A percentile compares a stretch with the other conserved stretches of the same genome.
Evolutionary conservation across 495 filamentous ascomycete species (phyloP).

Genomic region (Penicillium longicatenatum): DNA sequence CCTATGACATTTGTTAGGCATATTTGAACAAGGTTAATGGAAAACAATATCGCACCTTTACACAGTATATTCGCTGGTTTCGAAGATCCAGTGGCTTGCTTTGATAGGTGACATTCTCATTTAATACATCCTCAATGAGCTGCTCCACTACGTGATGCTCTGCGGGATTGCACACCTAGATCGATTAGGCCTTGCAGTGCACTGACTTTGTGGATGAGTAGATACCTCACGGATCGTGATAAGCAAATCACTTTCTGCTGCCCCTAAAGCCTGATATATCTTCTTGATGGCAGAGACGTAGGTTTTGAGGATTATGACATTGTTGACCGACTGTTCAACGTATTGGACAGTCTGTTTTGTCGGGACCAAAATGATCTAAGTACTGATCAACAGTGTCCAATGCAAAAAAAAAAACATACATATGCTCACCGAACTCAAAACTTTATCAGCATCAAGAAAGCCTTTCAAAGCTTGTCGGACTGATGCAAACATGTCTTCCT

Average conservation of each 20-base stretch:
- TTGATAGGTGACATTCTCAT: constrained; percentile 77
- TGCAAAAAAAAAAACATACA: neutral
- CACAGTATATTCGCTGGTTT: constrained; percentile 90
- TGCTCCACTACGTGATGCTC: constrained; percentile 59
- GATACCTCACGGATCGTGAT: constrained; percentile 63
- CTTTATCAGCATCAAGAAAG: constrained; percentile 58
- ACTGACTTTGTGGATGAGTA: neutral
- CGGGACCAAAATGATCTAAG: constrained; percentile 67
- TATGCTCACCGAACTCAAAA: constrained; percentile 33
- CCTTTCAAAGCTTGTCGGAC: constrained; percentile 73
- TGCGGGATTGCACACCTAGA: constrained; percentile 62
- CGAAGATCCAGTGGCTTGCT: constrained; percentile 81
- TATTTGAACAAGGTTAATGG: neutral
- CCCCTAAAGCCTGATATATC: constrained; percentile 66
- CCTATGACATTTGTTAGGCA: constrained; percentile 43
- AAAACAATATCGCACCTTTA: constrained; percentile 59
- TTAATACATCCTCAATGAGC: constrained; percentile 71
- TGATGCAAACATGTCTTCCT: constrained; percentile 85
- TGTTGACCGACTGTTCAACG: constrained; percentile 79
- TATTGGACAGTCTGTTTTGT: constrained; percentile 64
- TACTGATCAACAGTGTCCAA: constrained; percentile 23
- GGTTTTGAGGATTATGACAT: constrained; percentile 83
- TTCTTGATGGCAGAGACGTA: constrained; percentile 69
- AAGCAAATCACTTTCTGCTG: constrained; percentile 66
- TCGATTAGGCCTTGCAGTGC: constrained; percentile 8